phyloP scores from a whole-genome alignment of 208 protist species.

The Trypanosoma brucei region DNA sequence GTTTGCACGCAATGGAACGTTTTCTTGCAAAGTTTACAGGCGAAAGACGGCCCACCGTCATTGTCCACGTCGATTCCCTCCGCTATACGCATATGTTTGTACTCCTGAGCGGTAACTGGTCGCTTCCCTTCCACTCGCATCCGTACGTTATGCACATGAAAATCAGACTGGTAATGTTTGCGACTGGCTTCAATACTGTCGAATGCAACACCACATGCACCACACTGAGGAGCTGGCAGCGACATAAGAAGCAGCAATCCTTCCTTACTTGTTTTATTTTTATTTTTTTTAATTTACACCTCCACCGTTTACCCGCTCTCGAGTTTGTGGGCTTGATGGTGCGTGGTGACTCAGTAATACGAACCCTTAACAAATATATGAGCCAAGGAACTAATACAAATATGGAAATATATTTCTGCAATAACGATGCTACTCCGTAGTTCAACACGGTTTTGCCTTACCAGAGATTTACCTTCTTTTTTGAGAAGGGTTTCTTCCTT shows the following conservation, averaged over 20 bases:
- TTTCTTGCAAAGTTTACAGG: constrained; percentile 90
- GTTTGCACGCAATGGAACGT: constrained; percentile 86
- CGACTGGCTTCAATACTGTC: constrained; percentile 42
- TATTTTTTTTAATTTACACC: background rate
- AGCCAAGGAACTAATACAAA: too few species aligned
- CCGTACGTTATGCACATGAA: constrained; percentile 81
- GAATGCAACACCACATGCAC: constrained; percentile 71
- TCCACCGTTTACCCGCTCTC: too few species aligned
- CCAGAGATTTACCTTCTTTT: too few species aligned
- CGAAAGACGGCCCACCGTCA: constrained; percentile 53
- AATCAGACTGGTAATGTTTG: constrained; percentile 73
- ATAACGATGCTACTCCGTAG: too few species aligned
- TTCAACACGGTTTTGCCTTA: too few species aligned
- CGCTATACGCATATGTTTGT: constrained; percentile 25
- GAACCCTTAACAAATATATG: too few species aligned
- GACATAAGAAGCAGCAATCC: constrained; percentile 14
- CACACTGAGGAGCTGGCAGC: constrained; percentile 48
- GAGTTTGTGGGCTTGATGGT: too few species aligned
- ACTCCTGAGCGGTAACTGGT: constrained; percentile 58
- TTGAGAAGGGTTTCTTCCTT: too few species aligned
- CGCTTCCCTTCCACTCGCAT: constrained; percentile 78
- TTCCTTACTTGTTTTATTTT: background rate
- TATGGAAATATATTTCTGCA: too few species aligned
- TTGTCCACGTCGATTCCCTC: constrained; percentile 24
- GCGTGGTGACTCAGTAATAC: too few species aligned